Evolutionary conservation across 306 rosid genomes (phyloP).

Genomic region (Trifolium dubium): DNA sequence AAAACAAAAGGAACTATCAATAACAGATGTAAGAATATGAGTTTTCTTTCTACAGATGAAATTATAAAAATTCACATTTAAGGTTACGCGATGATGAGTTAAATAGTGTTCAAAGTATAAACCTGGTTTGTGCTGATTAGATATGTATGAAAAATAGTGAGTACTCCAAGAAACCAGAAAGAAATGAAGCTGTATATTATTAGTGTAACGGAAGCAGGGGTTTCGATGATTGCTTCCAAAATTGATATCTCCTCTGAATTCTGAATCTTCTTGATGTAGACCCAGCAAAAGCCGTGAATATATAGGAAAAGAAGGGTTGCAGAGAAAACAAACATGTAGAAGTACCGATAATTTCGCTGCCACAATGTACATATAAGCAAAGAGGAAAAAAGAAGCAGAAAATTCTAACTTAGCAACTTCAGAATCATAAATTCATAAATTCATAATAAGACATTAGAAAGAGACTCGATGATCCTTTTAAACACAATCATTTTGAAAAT

Average conservation of each 20-base stretch:
- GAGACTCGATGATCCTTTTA: constrained; percentile 7
- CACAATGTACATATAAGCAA: constrained; percentile 34
- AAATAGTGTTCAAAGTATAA: constrained; percentile 39
- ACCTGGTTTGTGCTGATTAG: constrained; percentile 85
- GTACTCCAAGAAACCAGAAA: constrained; percentile 82
- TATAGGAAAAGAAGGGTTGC: constrained; percentile 68
- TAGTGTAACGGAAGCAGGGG: constrained; percentile 71
- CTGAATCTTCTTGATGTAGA: constrained; percentile 64
- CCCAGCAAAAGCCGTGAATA: constrained; percentile 80
- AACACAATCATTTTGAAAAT: constrained; percentile 1
- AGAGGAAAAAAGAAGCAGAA: constrained; percentile 4
- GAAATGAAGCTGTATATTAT: constrained; percentile 58
- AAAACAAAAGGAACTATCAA: constrained; percentile 33
- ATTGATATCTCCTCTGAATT: constrained; percentile 53
- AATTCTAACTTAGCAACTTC: constrained; percentile 27
- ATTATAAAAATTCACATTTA: constrained; percentile 1
- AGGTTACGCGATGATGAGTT: background rate
- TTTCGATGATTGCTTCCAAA: constrained; percentile 71
- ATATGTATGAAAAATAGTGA: constrained; percentile 66
- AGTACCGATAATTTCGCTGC: constrained; percentile 84
- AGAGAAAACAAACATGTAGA: constrained; percentile 65
- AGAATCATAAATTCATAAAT: constrained; percentile 29
- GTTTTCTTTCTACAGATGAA: constrained; percentile 4
- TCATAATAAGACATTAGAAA: background rate
- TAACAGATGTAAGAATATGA: background rate